Evolutionary conservation across 805 yeast species (phyloP).

Genomic region (Candida ponderosae): DNA sequence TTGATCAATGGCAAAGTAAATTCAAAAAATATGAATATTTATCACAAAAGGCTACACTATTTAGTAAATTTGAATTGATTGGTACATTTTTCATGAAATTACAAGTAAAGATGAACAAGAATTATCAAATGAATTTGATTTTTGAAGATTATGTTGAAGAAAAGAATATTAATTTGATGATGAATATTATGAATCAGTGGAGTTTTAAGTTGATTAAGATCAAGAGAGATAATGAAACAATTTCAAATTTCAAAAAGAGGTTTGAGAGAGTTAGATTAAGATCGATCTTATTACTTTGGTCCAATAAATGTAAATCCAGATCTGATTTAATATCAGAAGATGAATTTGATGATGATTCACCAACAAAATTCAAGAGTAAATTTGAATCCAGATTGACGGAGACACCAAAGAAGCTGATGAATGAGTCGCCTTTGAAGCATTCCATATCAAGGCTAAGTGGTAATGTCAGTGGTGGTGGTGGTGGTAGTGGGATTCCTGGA

Average conservation of each 20-base stretch:
- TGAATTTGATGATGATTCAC: slow-evolving; percentile 9
- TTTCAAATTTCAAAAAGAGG: slow-evolving; percentile 23
- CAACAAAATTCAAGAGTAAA: slow-evolving; percentile 7
- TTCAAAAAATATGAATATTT: slow-evolving; percentile 5
- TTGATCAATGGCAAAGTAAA: slow-evolving; percentile 11
- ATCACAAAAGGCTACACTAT: slow-evolving; percentile 13
- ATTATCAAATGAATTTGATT: slow-evolving; percentile 10
- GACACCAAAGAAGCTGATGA: slow-evolving; percentile 14
- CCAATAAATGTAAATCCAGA: slow-evolving; percentile 12
- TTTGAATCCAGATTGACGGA: slow-evolving; percentile 4
- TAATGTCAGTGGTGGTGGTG: background rate
- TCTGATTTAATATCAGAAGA: slow-evolving; percentile 1
- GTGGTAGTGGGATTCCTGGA: slow-evolving; percentile 26
- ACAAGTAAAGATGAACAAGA: slow-evolving; percentile 8
- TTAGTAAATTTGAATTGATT: slow-evolving; percentile 16
- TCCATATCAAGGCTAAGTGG: background rate
- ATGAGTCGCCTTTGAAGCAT: background rate
- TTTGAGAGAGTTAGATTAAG: slow-evolving; percentile 32
- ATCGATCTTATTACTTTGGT: slow-evolving; percentile 28
- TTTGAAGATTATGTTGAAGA: slow-evolving; percentile 17
- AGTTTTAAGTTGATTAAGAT: slow-evolving; percentile 23
- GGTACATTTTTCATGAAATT: slow-evolving; percentile 19
- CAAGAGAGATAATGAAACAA: slow-evolving; percentile 25
- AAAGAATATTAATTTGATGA: slow-evolving; percentile 12
- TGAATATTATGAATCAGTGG: slow-evolving; percentile 25